Evolutionary conservation across 73 alveolate genomes (phyloP), one percentile per base, ranked within the genome.

Genomic region (Durusdinium trenchii): DNA sequence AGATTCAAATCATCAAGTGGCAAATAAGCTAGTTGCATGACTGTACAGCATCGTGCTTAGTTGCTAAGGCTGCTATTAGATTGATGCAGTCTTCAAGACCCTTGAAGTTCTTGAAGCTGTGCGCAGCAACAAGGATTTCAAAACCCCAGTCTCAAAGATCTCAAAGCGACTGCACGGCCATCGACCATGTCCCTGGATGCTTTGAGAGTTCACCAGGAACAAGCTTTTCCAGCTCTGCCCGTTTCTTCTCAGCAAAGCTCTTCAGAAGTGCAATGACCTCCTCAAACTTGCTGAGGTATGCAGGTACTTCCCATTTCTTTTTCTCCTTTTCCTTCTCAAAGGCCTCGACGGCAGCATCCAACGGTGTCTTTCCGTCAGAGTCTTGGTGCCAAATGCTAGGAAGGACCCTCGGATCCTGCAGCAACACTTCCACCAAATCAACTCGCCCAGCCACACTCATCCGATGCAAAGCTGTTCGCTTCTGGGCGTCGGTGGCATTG

Each of bases 191-290:
- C 50, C 83, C 83, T 6, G 83, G 83, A 71, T 71, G 83, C 28
- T 23, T 28, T 7, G 50, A 4, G 26, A 71, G 38, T 48, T 71
- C 83, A 71, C 46, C n/a, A 28, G 83, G 83, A 30, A 3, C 50
- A 50, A 1, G 93, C 50, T 83, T 47, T 40, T 14, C 43, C 87
- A 78, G 40, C 61, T 78, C 57, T 7, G 87, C 61, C 35, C 40
- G 32, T 47, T 47, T 46, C 78, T 50, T 28, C 64, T 84, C 76
- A 5, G 35, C 52, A 5, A 62, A 61, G 50, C 28, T n/a, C 71
- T 61, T 51, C 94, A 84, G 64, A 20, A 84, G 75, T 51, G 76
- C 94, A 51, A 84, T 84, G 94, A 84, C 94, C 51, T 84, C 94
- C 28, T 84, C 94, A 84, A 45, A 84, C 38, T 84, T 84, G 26